A percentile compares a stretch with the other conserved stretches of the same genome.
Conservation (phyloP, 345 rosid species). For the Cardamine chenopodiifolia region DNA sequence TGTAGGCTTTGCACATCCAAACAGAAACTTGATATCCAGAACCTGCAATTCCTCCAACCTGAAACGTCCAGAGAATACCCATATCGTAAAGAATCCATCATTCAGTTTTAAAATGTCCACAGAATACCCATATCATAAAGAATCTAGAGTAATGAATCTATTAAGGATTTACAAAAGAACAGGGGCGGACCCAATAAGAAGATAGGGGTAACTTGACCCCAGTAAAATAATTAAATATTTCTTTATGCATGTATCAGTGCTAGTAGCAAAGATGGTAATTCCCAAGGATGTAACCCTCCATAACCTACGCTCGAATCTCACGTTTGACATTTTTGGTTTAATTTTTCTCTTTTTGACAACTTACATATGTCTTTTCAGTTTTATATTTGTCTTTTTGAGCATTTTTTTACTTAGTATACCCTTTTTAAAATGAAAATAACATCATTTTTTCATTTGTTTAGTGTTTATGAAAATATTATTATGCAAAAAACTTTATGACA, state of each 20-base stretch:
- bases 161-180: slow-evolving; percentile 3
- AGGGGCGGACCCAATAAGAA: neutral
- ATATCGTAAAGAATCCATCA: neutral
- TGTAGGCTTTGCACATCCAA: slow-evolving; percentile 94
- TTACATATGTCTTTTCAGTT: neutral
- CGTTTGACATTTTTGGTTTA: neutral
- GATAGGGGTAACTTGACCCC: neutral
- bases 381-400: neutral
- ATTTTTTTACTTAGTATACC: neutral
- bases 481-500: neutral
- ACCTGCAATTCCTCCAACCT: slow-evolving; percentile 99
- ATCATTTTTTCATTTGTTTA: neutral
- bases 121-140: neutral
- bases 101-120: neutral
- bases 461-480: neutral
- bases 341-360: neutral
- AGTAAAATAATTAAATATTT: too few relatives aligned
- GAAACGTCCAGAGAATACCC: neutral
- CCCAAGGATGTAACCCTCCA: neutral
- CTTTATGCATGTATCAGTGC: neutral
- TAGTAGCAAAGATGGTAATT: neutral
- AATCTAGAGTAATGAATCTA: neutral
- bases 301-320: too few relatives aligned
- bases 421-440: neutral
- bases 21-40: slow-evolving; percentile 93